A percentile compares a stretch with the other conserved stretches of the same genome.
These are phyloP conservation scores for Santalum album DNA, from an alignment of 164 flowering plant genomes.

Conservation along the genomic window DNA sequence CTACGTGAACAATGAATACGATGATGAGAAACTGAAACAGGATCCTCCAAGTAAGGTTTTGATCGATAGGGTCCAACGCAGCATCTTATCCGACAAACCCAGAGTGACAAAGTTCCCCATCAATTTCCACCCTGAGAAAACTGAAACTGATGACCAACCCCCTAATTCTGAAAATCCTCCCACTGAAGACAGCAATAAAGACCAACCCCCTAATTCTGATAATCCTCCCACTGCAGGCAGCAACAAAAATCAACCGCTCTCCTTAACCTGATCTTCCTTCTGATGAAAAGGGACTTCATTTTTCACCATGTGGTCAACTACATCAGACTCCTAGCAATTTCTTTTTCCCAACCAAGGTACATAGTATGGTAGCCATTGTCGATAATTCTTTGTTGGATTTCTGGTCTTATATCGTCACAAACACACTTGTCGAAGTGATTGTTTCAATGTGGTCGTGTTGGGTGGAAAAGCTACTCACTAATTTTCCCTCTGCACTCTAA, in stretches of 20 bases:
- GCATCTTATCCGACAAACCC: conserved; percentile 87
- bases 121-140: conserved; percentile 81
- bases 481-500: too few species aligned
- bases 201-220: conserved; percentile 15
- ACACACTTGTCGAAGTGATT: too few species aligned
- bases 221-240: conserved; percentile 30
- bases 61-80: conserved; percentile 77
- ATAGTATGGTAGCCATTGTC: too few species aligned
- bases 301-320: too few species aligned
- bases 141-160: conserved; percentile 39
- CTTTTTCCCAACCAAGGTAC: too few species aligned
- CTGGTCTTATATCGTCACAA: too few species aligned
- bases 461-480: too few species aligned
- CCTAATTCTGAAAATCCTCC: conserved; percentile 29
- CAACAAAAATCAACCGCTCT: neutral
- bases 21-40: conserved; percentile 79
- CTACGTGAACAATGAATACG: conserved; percentile 96
- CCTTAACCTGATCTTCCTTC: too few species aligned
- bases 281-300: too few species aligned
- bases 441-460: too few species aligned
- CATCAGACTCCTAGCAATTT: too few species aligned
- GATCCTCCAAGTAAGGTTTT: conserved; percentile 91
- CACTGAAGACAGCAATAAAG: conserved; percentile 14
- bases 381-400: too few species aligned
- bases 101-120: conserved; percentile 97